phyloP scores from a whole-genome alignment of 148 eudicot genomes.

The Vaccinium myrtillus region DNA sequence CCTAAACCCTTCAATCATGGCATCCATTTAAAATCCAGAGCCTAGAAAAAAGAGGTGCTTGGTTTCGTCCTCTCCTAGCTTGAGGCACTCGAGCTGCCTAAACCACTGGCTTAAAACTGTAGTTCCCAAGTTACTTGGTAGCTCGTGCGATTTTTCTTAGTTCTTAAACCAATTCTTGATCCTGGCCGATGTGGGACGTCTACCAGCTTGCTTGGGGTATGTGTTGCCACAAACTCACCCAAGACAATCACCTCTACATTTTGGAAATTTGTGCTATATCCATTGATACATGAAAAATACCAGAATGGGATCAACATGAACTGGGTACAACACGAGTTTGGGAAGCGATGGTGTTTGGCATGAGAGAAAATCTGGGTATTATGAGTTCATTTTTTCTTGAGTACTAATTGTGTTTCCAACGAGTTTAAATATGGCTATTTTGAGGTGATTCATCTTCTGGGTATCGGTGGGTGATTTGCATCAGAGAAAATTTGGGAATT shows the following conservation, averaged over 20 bases:
- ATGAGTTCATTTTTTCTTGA: background rate
- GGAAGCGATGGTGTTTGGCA: constrained; percentile 6
- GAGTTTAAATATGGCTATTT: too few relatives aligned
- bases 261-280: background rate
- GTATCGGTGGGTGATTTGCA: background rate
- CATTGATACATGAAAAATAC: background rate
- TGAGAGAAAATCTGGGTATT: background rate
- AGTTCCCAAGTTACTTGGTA: background rate
- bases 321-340: background rate
- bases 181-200: background rate
- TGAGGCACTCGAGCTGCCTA: background rate
- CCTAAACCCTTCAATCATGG: background rate
- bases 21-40: background rate
- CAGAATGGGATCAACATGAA: background rate
- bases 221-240: background rate
- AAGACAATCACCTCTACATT: background rate
- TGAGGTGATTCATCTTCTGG: background rate
- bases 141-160: background rate
- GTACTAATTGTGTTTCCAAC: background rate
- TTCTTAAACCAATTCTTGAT: background rate
- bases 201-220: background rate
- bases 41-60: background rate
- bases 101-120: background rate
- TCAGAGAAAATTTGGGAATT: background rate
- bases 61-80: background rate